Conservation (phyloP, 345 rosid species). For the Leavenworthia alabamica region DNA sequence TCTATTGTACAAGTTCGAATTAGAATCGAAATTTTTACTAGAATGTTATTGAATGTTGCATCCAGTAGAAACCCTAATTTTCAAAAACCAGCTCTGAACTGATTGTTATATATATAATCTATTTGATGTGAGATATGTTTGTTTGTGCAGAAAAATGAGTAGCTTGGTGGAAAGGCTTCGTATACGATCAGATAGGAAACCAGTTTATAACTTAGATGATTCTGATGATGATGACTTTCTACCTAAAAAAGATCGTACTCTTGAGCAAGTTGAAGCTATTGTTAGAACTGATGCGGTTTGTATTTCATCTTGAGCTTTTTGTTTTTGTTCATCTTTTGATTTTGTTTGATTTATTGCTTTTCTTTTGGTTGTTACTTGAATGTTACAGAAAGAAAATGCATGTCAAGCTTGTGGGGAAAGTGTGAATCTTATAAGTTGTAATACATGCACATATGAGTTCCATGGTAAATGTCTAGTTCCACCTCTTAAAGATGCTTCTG, state of each 20-base stretch:
- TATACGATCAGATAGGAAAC: slow-evolving; percentile 74
- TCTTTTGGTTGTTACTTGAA: background rate
- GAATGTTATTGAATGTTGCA: no score
- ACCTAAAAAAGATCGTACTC: no score
- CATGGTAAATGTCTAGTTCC: slow-evolving; percentile 83
- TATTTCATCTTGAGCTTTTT: slow-evolving; percentile 23
- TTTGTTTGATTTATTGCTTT: no score
- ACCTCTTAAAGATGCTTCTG: slow-evolving; percentile 62
- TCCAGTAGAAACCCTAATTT: slow-evolving; percentile 15
- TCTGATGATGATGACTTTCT: slow-evolving; percentile 89
- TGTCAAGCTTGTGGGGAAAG: slow-evolving; percentile 91
- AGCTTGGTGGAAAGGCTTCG: slow-evolving; percentile 98
- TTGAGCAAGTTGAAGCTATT: no score
- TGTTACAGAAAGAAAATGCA: slow-evolving; percentile 39
- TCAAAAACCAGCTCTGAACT: background rate
- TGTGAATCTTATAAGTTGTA: slow-evolving; percentile 69
- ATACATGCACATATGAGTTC: slow-evolving; percentile 78
- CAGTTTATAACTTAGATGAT: slow-evolving; percentile 81
- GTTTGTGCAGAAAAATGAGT: slow-evolving; percentile 55
- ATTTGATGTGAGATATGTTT: no score
- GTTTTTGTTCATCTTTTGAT: background rate
- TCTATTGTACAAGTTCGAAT: no score
- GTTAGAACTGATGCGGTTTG: slow-evolving; percentile 74
- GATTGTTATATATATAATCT: background rate
- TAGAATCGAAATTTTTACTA: no score